These are phyloP conservation scores for Arthrinium puccinioides DNA, from an alignment of 2,329 filamentous ascomycete genomes.

Conservation along the genomic window DNA sequence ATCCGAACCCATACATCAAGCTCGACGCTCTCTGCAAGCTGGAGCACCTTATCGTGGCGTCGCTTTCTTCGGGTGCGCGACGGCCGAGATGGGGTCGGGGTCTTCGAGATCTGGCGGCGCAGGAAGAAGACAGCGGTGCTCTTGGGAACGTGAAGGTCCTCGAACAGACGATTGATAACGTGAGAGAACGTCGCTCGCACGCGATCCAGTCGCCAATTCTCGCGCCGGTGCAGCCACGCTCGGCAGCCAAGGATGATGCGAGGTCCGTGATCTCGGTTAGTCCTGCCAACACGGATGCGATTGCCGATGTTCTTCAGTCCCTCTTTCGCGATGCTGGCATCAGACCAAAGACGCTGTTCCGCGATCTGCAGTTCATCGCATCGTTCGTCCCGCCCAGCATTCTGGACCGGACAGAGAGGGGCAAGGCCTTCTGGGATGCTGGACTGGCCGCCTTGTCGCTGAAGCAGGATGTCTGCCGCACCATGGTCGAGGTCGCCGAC, in stretches of 20 bases:
- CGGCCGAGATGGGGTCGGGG: slow-evolving; percentile 24
- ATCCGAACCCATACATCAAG: slow-evolving; percentile 82
- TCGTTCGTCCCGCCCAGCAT: slow-evolving; percentile 55
- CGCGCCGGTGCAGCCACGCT: slow-evolving; percentile 24
- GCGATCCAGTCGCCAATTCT: slow-evolving; percentile 32
- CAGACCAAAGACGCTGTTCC: slow-evolving; percentile 73
- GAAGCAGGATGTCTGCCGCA: slow-evolving; percentile 80
- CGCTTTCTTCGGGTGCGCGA: slow-evolving; percentile 51
- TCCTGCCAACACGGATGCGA: slow-evolving; percentile 52
- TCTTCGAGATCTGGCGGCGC: slow-evolving; percentile 27
- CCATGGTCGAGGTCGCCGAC: slow-evolving; percentile 72
- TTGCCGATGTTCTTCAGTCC: slow-evolving; percentile 58
- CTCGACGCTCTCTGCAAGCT: slow-evolving; percentile 77
- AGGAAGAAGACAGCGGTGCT: slow-evolving; percentile 24
- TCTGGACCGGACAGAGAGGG: slow-evolving; percentile 54
- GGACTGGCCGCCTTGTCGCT: slow-evolving; percentile 80
- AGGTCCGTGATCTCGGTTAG: slow-evolving; percentile 41
- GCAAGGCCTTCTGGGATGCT: slow-evolving; percentile 85
- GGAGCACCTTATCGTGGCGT: slow-evolving; percentile 73
- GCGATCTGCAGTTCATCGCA: slow-evolving; percentile 70
- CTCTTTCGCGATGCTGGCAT: slow-evolving; percentile 62
- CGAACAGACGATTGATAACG: slow-evolving; percentile 62
- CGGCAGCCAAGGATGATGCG: slow-evolving; percentile 38
- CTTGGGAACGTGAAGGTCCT: slow-evolving; percentile 37
- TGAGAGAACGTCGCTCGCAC: slow-evolving; percentile 60